These are phyloP conservation scores for Rhodofomes roseus DNA, from an alignment of 1,284 basidiomycete species.

Conservation along the genomic window DNA sequence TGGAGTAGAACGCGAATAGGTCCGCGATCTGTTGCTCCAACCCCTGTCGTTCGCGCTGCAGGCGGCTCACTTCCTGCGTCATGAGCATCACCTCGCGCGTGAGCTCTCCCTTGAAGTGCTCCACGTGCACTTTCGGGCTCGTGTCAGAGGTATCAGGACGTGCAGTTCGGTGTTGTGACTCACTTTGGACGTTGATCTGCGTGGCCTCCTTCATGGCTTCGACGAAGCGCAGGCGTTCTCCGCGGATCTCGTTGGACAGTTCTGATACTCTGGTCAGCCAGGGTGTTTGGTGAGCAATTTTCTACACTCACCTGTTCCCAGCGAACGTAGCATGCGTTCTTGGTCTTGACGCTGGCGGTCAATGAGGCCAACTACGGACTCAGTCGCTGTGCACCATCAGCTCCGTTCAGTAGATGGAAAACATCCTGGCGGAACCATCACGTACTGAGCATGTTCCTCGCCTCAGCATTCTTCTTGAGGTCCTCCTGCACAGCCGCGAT, in stretches of 20 bases:
- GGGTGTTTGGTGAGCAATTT: too few species aligned
- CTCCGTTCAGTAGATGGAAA: conserved; percentile 2
- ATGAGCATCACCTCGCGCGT: conserved; percentile 70
- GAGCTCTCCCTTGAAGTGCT: conserved; percentile 79
- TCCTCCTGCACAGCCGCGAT: conserved; percentile 40
- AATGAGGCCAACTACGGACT: conserved; percentile 57
- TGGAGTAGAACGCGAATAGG: conserved; percentile 69
- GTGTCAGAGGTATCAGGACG: too few species aligned
- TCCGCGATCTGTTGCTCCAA: conserved; percentile 75
- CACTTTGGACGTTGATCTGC: conserved; percentile 78
- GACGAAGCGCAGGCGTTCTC: conserved; percentile 79
- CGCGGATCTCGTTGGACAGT: conserved; percentile 76
- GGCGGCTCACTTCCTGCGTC: conserved; percentile 68
- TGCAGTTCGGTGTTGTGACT: too few species aligned
- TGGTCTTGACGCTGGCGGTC: conserved; percentile 69
- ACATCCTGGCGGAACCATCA: neutral
- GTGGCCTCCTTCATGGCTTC: conserved; percentile 91
- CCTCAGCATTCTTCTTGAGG: conserved; percentile 32
- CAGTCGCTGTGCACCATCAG: conserved; percentile 38
- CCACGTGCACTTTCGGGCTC: conserved; percentile 85
- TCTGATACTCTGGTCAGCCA: conserved; percentile 40
- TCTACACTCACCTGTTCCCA: conserved; percentile 53
- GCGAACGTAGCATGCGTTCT: conserved; percentile 56
- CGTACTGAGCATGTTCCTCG: conserved; percentile 33
- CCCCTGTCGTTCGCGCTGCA: conserved; percentile 69